Evolutionary conservation across 2,329 filamentous ascomycete species (phyloP), one percentile per base, ranked within the genome.

Genomic region (Lomentospora prolificans): DNA sequence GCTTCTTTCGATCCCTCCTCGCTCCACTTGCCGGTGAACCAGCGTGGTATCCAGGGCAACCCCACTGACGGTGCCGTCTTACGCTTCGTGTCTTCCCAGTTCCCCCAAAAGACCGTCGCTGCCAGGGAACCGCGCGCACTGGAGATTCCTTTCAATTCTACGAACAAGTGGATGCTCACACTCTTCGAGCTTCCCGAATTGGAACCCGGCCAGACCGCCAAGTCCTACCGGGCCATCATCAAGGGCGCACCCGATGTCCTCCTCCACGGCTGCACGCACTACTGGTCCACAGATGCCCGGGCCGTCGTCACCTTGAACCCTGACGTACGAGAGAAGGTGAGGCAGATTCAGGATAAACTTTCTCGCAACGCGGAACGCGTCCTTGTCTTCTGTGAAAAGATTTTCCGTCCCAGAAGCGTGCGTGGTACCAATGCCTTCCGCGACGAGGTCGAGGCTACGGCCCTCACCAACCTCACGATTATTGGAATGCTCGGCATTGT

Each of bases 161-260:
- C 75, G 63, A 76, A 74, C 61, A 77, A 77, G 57, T 76, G 70
- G 66, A 75, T 76, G 71, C 65, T 76, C n/a, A 72, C 69, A 0
- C 61, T 69, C n/a, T 68, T 67, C 50, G 58, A 60, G 25, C 59
- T 68, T 10, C 59, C 63, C 10, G 59, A 60, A 4, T 3, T 44
- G 12, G 39, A 44, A 22, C 57, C 64, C 12, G 67, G 67, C 46
- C 57, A 61, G 1, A 56, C 58, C 1, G 48, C 56, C 10, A 62
- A 59, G 7, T 50, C 63, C 9, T 75, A 73, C 55, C 69, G 73
- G 27, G 66, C 78, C 4, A 74, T 75, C 57, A 71, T 80, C 61
- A 80, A 80, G 64, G 77, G 77, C 30, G 77, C 77, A 0, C 77
- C 77, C 0, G 77, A 80, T 59, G 76, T 80, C 17, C 67, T 80